These are phyloP conservation scores for Sindora glabra DNA, from an alignment of 306 rosid species.

Conservation along the genomic window DNA sequence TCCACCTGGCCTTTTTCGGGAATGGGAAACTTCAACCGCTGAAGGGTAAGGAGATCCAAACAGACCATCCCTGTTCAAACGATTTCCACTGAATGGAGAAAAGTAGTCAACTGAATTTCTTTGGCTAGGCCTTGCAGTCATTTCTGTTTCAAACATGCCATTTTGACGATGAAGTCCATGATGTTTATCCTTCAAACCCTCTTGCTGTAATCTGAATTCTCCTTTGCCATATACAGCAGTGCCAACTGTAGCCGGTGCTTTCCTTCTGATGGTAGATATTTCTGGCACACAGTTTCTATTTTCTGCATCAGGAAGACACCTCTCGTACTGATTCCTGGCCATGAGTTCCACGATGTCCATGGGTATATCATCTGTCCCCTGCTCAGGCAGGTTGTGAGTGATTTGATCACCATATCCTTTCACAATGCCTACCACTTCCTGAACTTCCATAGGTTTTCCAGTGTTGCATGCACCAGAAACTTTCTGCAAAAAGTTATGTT, in stretches of 20 bases:
- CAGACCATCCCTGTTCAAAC: slow-evolving; percentile 22
- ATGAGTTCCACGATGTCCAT: slow-evolving; percentile 93
- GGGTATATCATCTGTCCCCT: slow-evolving; percentile 75
- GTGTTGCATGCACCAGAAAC: slow-evolving; percentile 32
- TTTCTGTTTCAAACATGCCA: slow-evolving; percentile 23
- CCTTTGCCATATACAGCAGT: slow-evolving; percentile 23
- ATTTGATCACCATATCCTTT: slow-evolving; percentile 36
- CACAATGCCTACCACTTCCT: slow-evolving; percentile 25
- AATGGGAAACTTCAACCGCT: slow-evolving; percentile 41
- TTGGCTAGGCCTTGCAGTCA: slow-evolving; percentile 43
- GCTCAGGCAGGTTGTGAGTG: slow-evolving; percentile 37
- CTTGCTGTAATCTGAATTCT: slow-evolving; percentile 31
- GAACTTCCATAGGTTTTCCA: slow-evolving; percentile 33
- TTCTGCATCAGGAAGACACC: slow-evolving; percentile 57
- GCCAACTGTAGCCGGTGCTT: slow-evolving; percentile 30
- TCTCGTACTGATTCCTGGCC: slow-evolving; percentile 85
- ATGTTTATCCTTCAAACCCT: slow-evolving; percentile 38
- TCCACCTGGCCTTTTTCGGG: slow-evolving; percentile 51
- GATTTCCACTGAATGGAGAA: slow-evolving; percentile 34
- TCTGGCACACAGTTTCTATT: slow-evolving; percentile 24
- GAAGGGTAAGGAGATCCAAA: slow-evolving; percentile 37
- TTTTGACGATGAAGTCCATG: slow-evolving; percentile 38
- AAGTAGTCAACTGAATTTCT: slow-evolving; percentile 42
- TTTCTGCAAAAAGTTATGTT: slow-evolving; percentile 47
- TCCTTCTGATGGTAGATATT: slow-evolving; percentile 36